Evolutionary conservation across 1,284 basidiomycete genomes (phyloP), one percentile per base, ranked within the genome.

Genomic region (Flammula alnicola): DNA sequence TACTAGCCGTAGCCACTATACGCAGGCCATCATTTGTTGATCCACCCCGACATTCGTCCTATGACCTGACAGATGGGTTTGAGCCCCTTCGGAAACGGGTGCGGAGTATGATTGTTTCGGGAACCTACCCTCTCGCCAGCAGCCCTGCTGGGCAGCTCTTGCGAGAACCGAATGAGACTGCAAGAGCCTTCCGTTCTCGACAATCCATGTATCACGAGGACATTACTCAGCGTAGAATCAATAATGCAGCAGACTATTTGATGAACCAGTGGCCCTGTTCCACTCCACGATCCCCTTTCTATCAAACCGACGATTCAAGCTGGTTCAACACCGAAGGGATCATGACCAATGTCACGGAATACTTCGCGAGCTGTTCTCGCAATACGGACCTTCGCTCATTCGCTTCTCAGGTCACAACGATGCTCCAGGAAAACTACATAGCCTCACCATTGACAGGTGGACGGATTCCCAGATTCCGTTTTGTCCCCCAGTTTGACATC

Each of bases 1-100:
- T 76, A 3, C 40, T 74, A 3, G 60, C 69, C 1, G 65, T 75
- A 47, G 68, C 66, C 2, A 65, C 59, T 10, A 49, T 53, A 11
- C 27, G 43, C 3, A 17, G 22, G 3, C 64, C 47, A 9, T 17
- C 31, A 41, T 40, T 48, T 8, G 6, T 20, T 12, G 22, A 6
- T 17, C 49, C 50, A 37, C 56, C 50, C 5, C 19, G 5, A 5
- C 47, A 57, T 23, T 17, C 20, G 2, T 47, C 35, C 7, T 57
- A 50, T 44, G 8, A 45, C 8, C 36, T 57, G 19, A 20, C 8
- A 43, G 33, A 45, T 38, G 56, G 53, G 11, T 44, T 38, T 31
- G 44, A 41, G 19, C 49, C 56, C 5, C 10, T 20, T 44, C 22
- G n/a, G 12, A n/a, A 47, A 22, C 35, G 17, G n/a, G 44, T 57